phyloP scores from a whole-genome alignment of 768 basidiomycete genomes.

The Tricholoma bakamatsutake region DNA sequence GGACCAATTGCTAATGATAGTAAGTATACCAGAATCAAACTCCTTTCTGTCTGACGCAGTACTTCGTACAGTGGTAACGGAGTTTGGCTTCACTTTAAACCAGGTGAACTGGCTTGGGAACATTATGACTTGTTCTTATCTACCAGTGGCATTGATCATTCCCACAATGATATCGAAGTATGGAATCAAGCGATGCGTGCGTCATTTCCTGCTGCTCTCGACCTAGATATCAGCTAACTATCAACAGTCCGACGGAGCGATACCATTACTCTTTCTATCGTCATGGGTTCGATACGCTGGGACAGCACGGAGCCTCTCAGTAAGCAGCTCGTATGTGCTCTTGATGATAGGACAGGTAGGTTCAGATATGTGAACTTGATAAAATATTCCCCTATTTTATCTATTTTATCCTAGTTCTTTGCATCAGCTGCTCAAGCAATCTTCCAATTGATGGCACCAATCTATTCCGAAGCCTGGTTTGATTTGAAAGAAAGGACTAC shows the following conservation, averaged over 20 bases:
- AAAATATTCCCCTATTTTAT: neutral
- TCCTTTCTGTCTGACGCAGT: neutral
- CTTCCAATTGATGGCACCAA: conserved; percentile 74
- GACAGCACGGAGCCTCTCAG: conserved; percentile 48
- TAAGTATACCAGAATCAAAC: conserved; percentile 38
- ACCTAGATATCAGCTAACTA: neutral
- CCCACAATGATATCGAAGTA: conserved; percentile 53
- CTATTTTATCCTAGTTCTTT: conserved; percentile 39
- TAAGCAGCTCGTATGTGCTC: conserved; percentile 52
- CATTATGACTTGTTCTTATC: conserved; percentile 52
- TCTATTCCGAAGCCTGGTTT: conserved; percentile 83
- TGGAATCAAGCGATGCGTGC: conserved; percentile 58
- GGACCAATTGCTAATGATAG: conserved; percentile 73
- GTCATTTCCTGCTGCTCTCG: conserved; percentile 19
- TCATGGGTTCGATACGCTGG: conserved; percentile 78
- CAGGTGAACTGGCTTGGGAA: conserved; percentile 83
- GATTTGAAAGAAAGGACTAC: conserved; percentile 71
- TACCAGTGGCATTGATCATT: conserved; percentile 54
- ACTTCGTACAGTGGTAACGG: conserved; percentile 41
- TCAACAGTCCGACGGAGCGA: conserved; percentile 58
- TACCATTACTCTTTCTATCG: conserved; percentile 47
- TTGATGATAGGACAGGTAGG: conserved; percentile 67
- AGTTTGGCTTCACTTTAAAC: conserved; percentile 64
- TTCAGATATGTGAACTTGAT: neutral
- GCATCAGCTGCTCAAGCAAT: conserved; percentile 62